phyloP scores from a whole-genome alignment of 176 grass and related monocot genomes.

The Cenchrus americanus region DNA sequence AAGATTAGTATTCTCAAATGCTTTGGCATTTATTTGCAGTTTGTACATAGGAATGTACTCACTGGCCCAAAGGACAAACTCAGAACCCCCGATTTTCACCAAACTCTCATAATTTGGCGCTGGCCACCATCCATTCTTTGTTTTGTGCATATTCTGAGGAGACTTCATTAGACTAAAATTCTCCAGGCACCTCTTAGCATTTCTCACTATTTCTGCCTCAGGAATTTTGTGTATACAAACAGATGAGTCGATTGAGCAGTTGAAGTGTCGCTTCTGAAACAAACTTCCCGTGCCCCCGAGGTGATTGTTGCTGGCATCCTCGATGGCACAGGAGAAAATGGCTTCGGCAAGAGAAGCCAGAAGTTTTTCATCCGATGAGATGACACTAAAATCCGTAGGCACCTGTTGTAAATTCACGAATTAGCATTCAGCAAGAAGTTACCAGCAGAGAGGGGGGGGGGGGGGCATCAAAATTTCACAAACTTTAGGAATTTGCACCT shows the following conservation, averaged over 20 bases:
- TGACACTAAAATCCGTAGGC: slow-evolving; percentile 48
- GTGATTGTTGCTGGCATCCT: slow-evolving; percentile 51
- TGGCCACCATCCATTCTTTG: slow-evolving; percentile 69
- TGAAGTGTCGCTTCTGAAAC: slow-evolving; percentile 48
- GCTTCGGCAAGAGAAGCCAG: slow-evolving; percentile 76
- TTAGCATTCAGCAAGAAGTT: slow-evolving; percentile 34
- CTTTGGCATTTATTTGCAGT: slow-evolving; percentile 61
- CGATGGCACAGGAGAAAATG: slow-evolving; percentile 62
- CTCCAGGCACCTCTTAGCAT: slow-evolving; percentile 53
- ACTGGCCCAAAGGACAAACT: slow-evolving; percentile 63
- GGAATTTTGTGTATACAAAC: slow-evolving; percentile 71
- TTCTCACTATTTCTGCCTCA: slow-evolving; percentile 56
- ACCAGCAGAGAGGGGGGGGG: neutral
- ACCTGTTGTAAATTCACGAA: slow-evolving; percentile 46
- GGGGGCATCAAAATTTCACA: neutral
- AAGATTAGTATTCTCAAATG: slow-evolving; percentile 62
- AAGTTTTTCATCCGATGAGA: slow-evolving; percentile 71
- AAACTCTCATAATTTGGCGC: slow-evolving; percentile 57
- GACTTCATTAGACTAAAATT: slow-evolving; percentile 45
- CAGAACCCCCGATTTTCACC: slow-evolving; percentile 51
- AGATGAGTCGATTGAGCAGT: slow-evolving; percentile 71
- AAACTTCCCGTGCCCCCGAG: slow-evolving; percentile 12
- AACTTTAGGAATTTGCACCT: slow-evolving; percentile 46
- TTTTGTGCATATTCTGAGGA: slow-evolving; percentile 11
- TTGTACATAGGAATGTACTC: slow-evolving; percentile 75